Evolutionary conservation across 2,329 filamentous ascomycete genomes (phyloP), one percentile per base, ranked within the genome.

Genomic region (Sarocladium strictum): DNA sequence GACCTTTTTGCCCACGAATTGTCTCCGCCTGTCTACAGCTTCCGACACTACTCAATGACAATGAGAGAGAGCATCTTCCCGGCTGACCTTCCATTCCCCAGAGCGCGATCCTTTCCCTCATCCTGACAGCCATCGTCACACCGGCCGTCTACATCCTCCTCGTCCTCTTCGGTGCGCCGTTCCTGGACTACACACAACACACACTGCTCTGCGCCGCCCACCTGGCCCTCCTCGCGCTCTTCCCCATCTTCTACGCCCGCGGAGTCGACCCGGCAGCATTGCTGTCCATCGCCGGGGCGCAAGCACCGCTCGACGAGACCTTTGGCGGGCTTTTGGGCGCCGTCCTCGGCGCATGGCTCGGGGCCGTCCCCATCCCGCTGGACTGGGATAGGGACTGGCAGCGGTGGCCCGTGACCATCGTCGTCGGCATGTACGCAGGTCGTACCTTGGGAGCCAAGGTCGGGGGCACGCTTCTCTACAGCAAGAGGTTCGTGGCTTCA

Each of bases 371-470:
- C 0, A 97, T 99, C 62, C 94, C 94, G 2, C 75, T 99, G 61
- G 94, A 99, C 69, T 97, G 93, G 93, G 94, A 99, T 69, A 85
- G 94, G n/a, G 91, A 96, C 62, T 99, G 94, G 94, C 94, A 99
- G 80, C 89, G 87, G 69, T 99, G 93, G 89, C 94, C 94, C 0
- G 86, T 97, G 49, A 99, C 94, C 0, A 88, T 99, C 56, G 72
- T 97, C 3, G 84, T 82, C 2, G 94, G 94, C 2, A 78, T 88
- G 17, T 97, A 96, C 69, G 71, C 83, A 5, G 94, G 94, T 1
- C 91, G 89, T 69, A 76, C 83, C 1, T 60, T 89, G 12, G 91
- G 91, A 1, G 86, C 87, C 65, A 64, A 83, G 54, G 59, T 84
- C 17, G 84, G 85, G 0, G 80, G 79, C 2, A 73, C 70, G 1